phyloP scores from a whole-genome alignment of 2,329 filamentous ascomycete species.

The Talaromyces verruculosus region DNA sequence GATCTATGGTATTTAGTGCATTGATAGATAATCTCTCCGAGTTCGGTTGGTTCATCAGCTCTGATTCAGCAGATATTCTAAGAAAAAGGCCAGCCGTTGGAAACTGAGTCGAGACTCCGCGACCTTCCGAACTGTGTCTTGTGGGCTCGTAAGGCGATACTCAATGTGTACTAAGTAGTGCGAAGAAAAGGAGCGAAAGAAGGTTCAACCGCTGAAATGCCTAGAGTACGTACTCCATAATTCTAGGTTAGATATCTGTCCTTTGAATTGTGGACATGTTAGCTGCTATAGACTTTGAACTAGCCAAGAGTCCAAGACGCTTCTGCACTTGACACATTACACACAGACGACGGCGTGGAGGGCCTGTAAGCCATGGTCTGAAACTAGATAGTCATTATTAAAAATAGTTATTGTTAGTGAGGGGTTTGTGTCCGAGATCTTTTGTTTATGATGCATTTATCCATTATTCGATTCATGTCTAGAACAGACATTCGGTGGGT shows the following conservation, averaged over 20 bases:
- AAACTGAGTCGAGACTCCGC: constrained; percentile 3
- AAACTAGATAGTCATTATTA: not conserved
- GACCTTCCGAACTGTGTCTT: not conserved
- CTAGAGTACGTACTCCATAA: not conserved
- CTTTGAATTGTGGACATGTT: not conserved
- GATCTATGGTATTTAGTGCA: not conserved
- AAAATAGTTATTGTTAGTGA: not conserved
- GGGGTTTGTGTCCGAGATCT: not conserved
- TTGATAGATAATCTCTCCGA: not conserved
- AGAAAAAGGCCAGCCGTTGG: not conserved
- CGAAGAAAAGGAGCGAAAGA: not conserved
- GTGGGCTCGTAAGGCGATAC: not conserved
- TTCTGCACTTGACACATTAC: constrained; percentile 10
- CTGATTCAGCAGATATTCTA: not conserved
- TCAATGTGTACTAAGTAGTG: not conserved
- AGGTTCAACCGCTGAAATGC: not conserved
- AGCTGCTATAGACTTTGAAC: constrained; percentile 7
- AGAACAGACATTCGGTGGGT: not conserved
- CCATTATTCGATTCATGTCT: not conserved
- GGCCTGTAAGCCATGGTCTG: constrained; percentile 1
- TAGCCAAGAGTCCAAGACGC: not conserved
- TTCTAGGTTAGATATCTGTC: not conserved
- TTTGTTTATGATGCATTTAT: not conserved
- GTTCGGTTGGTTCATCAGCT: not conserved
- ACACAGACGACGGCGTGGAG: constrained; percentile 5